phyloP scores from a whole-genome alignment of 2,329 filamentous ascomycete species.

The Metarhizium album region DNA sequence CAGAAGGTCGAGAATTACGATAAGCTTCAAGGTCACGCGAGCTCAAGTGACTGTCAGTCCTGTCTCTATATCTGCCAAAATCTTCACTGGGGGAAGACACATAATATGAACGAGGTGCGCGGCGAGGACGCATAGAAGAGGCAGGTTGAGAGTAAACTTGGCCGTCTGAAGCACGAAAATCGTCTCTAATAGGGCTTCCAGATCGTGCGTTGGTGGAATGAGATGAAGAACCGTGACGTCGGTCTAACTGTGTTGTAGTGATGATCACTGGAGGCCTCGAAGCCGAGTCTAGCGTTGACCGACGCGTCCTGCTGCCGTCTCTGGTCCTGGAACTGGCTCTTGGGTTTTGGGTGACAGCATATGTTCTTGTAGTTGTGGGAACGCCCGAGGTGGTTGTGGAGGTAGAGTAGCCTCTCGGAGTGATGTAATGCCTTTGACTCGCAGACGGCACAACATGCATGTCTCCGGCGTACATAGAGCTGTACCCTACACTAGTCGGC shows the following conservation, averaged over 20 bases:
- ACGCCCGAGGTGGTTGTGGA: constrained; percentile 23
- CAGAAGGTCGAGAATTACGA: constrained; percentile 34
- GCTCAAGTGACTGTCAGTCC: constrained; percentile 31
- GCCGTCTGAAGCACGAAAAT: constrained; percentile 40
- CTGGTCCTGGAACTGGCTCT: constrained; percentile 36
- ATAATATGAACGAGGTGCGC: constrained; percentile 36
- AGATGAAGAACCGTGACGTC: constrained; percentile 27
- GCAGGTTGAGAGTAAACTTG: constrained; percentile 47
- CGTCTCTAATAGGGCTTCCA: constrained; percentile 39
- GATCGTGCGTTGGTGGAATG: constrained; percentile 25
- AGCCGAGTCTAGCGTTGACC: constrained; percentile 40
- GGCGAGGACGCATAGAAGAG: constrained; percentile 42
- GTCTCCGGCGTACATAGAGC: constrained; percentile 40
- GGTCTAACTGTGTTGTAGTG: constrained; percentile 38
- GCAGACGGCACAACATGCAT: constrained; percentile 41
- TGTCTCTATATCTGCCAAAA: constrained; percentile 37
- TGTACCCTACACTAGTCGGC: constrained; percentile 39
- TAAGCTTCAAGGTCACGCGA: constrained; percentile 33
- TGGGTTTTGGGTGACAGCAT: constrained; percentile 44
- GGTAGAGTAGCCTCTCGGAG: constrained; percentile 23
- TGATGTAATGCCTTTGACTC: constrained; percentile 22
- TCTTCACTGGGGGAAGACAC: constrained; percentile 41
- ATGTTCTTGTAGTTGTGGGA: constrained; percentile 41
- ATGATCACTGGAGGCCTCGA: constrained; percentile 45
- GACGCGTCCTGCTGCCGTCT: constrained; percentile 37